Evolutionary conservation across 306 rosid genomes (phyloP), one percentile per base, ranked within the genome.

Genomic region (Glycine latifolia): DNA sequence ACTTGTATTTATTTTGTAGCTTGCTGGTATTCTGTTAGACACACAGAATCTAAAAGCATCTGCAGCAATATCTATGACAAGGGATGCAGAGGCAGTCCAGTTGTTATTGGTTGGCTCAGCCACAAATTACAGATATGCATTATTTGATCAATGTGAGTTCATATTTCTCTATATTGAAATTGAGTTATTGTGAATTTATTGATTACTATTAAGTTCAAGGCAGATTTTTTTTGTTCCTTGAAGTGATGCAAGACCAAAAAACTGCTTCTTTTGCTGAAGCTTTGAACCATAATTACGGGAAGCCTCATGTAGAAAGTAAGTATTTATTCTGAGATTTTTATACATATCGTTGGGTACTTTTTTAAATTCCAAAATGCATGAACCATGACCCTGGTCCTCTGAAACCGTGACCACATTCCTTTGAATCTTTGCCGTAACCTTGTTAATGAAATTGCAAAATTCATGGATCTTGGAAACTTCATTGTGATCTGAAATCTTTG

Each of bases 31-130:
- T 73, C 88, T 94, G 65, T 79, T 92, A 77, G 98, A 92, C 91
- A 91, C 97, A 10, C 90, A 85, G 80, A 91, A 95, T 82, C 78
- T 95, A 39, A 89, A 87, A 48, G 79, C 87, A 6, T 90, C 86
- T 13, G 58, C 87, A 63, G 84, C 90, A 63, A 44, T 80, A 62
- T 86, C 91, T 1, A 87, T 87, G 97, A 90, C 97, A 65, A 95
- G 98, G 87, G 98, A 95, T 76, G 88, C 97, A 35, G 97, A 95
- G 83, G 97, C 97, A 68, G 94, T 95, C 47, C 94, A 91, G 87
- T 84, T 92, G 92, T 85, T 91, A 20, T 86, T 83, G 62, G 97
- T 89, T 83, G 97, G 95, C 82, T 88, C 88, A 7, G 78, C 75
- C 20, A 91, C 91, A 14, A 89, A 88, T 83, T 91, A 89, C 82